A percentile compares a stretch with the other conserved stretches of the same genome.
phyloP scores from a whole-genome alignment of 495 filamentous ascomycete species.

The Trichoderma parareesei region DNA sequence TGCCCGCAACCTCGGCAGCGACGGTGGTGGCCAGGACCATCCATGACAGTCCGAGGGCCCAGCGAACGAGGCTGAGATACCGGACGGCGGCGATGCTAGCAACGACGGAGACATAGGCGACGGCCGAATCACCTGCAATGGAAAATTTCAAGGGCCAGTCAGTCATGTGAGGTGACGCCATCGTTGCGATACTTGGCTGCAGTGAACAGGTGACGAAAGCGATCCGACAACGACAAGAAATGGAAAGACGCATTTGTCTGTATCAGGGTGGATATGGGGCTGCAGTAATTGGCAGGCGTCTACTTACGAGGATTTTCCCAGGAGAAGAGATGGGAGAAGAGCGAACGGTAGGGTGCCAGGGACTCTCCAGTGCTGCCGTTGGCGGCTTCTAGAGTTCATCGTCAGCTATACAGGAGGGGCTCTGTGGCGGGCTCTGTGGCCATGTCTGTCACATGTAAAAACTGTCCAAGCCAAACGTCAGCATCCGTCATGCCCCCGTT shows the following conservation, averaged over 20 bases:
- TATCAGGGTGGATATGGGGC: not conserved
- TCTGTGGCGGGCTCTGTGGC: not conserved
- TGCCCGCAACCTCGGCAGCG: conserved; percentile 66
- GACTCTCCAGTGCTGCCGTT: conserved; percentile 53
- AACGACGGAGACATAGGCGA: conserved; percentile 68
- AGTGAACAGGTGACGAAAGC: not conserved
- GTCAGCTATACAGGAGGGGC: conserved; percentile 8
- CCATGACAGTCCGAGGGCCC: conserved; percentile 79
- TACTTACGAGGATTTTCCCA: conserved; percentile 47
- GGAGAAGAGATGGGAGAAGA: conserved; percentile 81
- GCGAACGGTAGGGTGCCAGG: conserved; percentile 90
- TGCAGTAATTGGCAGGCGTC: not conserved
- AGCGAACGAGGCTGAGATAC: conserved; percentile 83
- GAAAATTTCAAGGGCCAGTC: conserved; percentile 20
- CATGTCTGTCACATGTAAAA: not conserved
- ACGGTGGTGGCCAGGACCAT: conserved; percentile 59
- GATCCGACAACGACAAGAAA: not conserved
- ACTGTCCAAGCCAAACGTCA: conserved; percentile 16
- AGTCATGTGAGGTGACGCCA: conserved; percentile 40
- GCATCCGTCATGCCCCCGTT: not conserved
- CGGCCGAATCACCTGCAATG: conserved; percentile 64
- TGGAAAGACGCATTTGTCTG: not conserved
- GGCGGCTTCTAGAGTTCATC: conserved; percentile 2
- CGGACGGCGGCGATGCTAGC: conserved; percentile 79
- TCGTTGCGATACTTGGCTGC: not conserved